Base-by-base conservation (phyloP, 1,284 basidiomycete genomes). In the Ustilago sp. region DNA sequence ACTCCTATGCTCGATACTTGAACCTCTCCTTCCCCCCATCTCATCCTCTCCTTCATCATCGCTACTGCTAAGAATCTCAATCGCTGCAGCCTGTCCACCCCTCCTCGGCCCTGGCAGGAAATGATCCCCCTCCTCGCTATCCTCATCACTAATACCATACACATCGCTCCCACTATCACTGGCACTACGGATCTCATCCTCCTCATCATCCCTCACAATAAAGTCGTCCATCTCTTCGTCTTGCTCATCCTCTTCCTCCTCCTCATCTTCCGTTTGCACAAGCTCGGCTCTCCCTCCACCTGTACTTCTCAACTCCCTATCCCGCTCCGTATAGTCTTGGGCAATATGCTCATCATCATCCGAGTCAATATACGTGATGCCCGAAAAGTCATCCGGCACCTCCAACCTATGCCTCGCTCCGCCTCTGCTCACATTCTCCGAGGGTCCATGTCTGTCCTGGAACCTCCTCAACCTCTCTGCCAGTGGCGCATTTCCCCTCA, bases 201-300 rank as follows among this genome's bases (percentile, higher is more conserved):
- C 34, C 32, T 59, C 38, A 36, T 54, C 41, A 13, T 67, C 55
- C 9, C 70, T 68, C 15, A 68, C 68, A 43, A 76, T 76, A 48
- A 76, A 72, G 47, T 62, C 73, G 32, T 63, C 55, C 64, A 76
- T 64, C 52, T 78, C 77, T 8, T 66, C 71, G 23, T 75, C 68
- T 8, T 74, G 65, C n/a, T 73, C 66, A 31, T 71, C 68, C 4
- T 54, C 41, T 9, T 59, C 62, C 31, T 36, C 19, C 54, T 39
- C 54, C 0, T 51, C 52, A 28, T 32, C 51, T n/a, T 59, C 56
- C n/a, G 43, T 45, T 15, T 19, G n/a, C n/a, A 45, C 6, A 17
- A 45, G 6, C n/a, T 45, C 38, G 1, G 41, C 50, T 38, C 17
- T 47, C 34, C 11, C 15, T 43, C 28, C 53, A 50, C 4, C 38